phyloP scores from a whole-genome alignment of 768 basidiomycete species.

The Lentinula lateritia region DNA sequence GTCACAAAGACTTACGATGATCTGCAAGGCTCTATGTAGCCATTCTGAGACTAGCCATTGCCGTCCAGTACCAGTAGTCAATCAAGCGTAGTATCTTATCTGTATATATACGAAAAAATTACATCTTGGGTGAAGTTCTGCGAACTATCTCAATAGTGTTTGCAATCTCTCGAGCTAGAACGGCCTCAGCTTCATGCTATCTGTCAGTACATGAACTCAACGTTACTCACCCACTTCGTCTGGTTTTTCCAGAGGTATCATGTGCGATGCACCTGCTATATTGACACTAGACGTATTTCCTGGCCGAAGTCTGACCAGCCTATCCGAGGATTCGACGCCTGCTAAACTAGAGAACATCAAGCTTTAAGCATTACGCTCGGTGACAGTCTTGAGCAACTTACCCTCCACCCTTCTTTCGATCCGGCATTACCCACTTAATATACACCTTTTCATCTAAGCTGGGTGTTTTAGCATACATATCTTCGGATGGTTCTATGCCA shows the following conservation, averaged over 20 bases:
- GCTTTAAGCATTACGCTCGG: conserved; percentile 12
- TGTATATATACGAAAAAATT: not conserved
- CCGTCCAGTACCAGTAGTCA: no score
- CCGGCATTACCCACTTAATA: conserved; percentile 54
- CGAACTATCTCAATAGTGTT: not conserved
- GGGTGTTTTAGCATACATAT: conserved; percentile 33
- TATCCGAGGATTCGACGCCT: conserved; percentile 22
- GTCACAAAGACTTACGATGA: no score
- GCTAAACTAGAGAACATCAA: not conserved
- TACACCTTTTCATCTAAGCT: conserved; percentile 44
- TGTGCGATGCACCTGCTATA: conserved; percentile 34
- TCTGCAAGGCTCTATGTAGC: no score
- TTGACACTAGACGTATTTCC: conserved; percentile 34
- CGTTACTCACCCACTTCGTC: conserved; percentile 19
- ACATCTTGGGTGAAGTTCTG: not conserved
- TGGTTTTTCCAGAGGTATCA: conserved; percentile 42
- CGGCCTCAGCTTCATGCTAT: no score
- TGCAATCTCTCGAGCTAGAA: not conserved
- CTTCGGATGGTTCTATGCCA: conserved; percentile 26
- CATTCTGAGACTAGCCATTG: no score
- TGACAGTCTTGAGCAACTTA: not conserved
- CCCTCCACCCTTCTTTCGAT: conserved; percentile 12
- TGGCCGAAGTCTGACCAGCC: conserved; percentile 38
- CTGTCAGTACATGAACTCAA: not conserved
- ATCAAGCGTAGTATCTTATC: not conserved